These are phyloP conservation scores for Boletus pseudo-olivaceus DNA, from an alignment of 768 basidiomycete species.

Conservation along the genomic window DNA sequence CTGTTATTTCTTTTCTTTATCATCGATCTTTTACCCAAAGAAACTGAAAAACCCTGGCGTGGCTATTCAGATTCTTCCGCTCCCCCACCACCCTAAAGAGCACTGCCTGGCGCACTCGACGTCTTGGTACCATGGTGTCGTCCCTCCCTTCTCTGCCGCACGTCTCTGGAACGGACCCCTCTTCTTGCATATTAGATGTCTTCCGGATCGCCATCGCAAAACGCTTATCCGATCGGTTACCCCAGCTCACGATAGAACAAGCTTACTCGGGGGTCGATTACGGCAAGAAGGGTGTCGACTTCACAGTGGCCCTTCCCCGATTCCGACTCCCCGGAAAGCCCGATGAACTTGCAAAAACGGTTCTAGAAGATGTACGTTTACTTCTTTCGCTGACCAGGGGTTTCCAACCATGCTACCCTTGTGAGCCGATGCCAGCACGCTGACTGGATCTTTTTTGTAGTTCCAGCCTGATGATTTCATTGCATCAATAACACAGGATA, in stretches of 20 bases:
- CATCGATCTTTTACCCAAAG: not conserved
- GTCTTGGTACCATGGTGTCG: slow-evolving; percentile 27
- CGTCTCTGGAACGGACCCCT: slow-evolving; percentile 54
- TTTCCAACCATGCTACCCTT: not conserved
- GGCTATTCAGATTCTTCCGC: slow-evolving; percentile 3
- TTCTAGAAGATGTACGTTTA: slow-evolving; percentile 64
- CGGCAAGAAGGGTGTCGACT: slow-evolving; percentile 92
- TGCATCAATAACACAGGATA: slow-evolving; percentile 62
- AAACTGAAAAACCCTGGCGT: slow-evolving; percentile 3
- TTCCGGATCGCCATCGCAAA: slow-evolving; percentile 83
- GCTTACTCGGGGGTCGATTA: slow-evolving; percentile 85
- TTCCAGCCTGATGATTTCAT: slow-evolving; percentile 85
- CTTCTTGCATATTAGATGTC: slow-evolving; percentile 63
- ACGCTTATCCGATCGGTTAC: slow-evolving; percentile 61
- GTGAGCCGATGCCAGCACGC: not conserved
- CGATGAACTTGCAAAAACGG: slow-evolving; percentile 70
- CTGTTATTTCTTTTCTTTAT: not conserved
- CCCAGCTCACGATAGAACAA: slow-evolving; percentile 64
- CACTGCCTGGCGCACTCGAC: not conserved
- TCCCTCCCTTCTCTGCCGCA: slow-evolving; percentile 38
- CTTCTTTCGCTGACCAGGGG: not conserved
- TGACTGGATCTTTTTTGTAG: slow-evolving; percentile 35
- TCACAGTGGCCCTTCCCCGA: slow-evolving; percentile 87
- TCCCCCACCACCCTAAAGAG: not conserved
- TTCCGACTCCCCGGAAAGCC: slow-evolving; percentile 84